Evolutionary conservation across 441 rosid genomes (phyloP), one percentile per base, ranked within the genome.

Genomic region (Syzygium syzygioides): DNA sequence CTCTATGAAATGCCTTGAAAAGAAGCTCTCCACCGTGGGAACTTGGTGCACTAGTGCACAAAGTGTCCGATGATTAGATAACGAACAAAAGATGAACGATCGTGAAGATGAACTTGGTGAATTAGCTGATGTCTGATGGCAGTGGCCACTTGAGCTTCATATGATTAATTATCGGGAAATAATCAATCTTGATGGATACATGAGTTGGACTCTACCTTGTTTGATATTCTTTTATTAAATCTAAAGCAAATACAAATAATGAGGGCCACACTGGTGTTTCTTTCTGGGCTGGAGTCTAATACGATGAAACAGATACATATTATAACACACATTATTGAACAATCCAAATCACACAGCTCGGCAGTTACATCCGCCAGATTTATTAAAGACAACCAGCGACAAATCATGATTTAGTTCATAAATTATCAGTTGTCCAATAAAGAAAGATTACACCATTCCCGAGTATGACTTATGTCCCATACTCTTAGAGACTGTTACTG

Each of bases 331-430:
- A n/a, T 79, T 17, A 34, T 80, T 86, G 88, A 88, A 76, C 30
- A 64, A 50, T 86, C 88, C 86, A 85, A 88, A 85, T 85, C 62
- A 68, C n/a, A 79, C 55, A 80, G 56, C 87, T 76, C 10, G n/a
- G 83, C 83, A 76, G 18, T 76, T 23, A 76, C n/a, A 76, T 76
- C 52, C 10, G 14, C 52, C 53, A 13, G 53, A 76, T 76, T 23
- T 76, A 76, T 76, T 23, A 86, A 87, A 14, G 52, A 84, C 30
- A 88, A 79, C 20, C 52, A 79, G 59, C 59, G 20, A 80, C 55
- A 59, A 88, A 79, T 68, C 87, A 30, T 89, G 85, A 64, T 55
- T 54, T 56, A 60, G 32, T 45, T 48, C 12, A 17, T 19, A 56
- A 55, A 54, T 86, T 53, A 18, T 54, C 34, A 60, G 52, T 7